A percentile compares a stretch with the other conserved stretches of the same genome.
phyloP scores from a whole-genome alignment of 2,329 filamentous ascomycete genomes.

The Stromatinia cepivora region DNA sequence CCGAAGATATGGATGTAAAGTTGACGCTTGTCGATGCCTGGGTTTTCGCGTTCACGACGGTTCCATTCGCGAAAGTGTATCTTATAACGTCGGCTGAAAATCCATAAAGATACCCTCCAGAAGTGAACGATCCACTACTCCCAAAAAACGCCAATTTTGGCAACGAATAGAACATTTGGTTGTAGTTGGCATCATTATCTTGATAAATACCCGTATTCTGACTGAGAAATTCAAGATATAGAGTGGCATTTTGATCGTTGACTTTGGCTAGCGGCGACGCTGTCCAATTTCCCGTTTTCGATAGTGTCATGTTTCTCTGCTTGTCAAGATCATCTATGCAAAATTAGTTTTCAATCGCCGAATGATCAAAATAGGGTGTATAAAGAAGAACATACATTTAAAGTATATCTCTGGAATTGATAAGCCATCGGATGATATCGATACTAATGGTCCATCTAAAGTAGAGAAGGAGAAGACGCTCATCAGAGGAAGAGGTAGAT shows the following conservation, averaged over 20 bases:
- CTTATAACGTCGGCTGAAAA: slow-evolving; percentile 38
- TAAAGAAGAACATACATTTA: neutral
- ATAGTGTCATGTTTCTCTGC: slow-evolving; percentile 10
- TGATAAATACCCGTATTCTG: slow-evolving; percentile 39
- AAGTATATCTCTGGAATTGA: slow-evolving; percentile 55
- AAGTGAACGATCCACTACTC: slow-evolving; percentile 29
- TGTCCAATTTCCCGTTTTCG: slow-evolving; percentile 28
- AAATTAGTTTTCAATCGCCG: neutral
- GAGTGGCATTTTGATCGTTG: slow-evolving; percentile 52
- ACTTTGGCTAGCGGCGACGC: slow-evolving; percentile 53
- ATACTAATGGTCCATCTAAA: slow-evolving; percentile 47
- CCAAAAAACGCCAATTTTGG: slow-evolving; percentile 11
- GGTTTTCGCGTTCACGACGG: slow-evolving; percentile 36
- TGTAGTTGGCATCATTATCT: slow-evolving; percentile 44
- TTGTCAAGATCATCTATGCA: slow-evolving; percentile 23
- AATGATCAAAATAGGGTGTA: neutral
- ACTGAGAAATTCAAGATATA: slow-evolving; percentile 49
- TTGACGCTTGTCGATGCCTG: slow-evolving; percentile 33
- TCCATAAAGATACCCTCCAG: slow-evolving; percentile 38
- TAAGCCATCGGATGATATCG: slow-evolving; percentile 57
- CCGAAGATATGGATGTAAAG: slow-evolving; percentile 31
- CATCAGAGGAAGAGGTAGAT: slow-evolving; percentile 50
- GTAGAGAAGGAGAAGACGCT: slow-evolving; percentile 45
- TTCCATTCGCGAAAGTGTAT: slow-evolving; percentile 44
- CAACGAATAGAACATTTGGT: slow-evolving; percentile 41